Base-by-base conservation (phyloP, 192 early-diverging fungal genomes). In the Gonapodya sp. region DNA sequence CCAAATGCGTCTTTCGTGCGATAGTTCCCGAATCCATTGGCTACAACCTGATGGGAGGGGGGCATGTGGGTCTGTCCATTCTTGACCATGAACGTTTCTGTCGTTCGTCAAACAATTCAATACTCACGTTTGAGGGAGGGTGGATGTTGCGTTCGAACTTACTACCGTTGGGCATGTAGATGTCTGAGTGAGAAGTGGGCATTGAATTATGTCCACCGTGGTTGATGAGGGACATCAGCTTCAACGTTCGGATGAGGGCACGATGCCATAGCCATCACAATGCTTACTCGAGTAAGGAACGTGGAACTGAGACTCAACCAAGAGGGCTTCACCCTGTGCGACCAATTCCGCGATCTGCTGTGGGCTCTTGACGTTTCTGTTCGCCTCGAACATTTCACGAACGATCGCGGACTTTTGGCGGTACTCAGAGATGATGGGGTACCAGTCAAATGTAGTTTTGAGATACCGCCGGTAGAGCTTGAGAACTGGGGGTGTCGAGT, bases 401-500 rank as follows among this genome's bases (percentile, higher is more conserved):
- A 98, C 94, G 79, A 94, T 89, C 81, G 96, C 80, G 46, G 93
- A 90, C 86, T 94, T 94, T 80, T 93, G 90, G 37, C 96, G 92
- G 90, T 87, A 94, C 73, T 93, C 85, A 46, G 84, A 84, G 75
- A 93, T 91, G 84, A 93, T 91, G 83, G 94, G 94, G 86, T 94
- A 94, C 96, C 96, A 98, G 87, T 97, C 95, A 74, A 90, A 86
- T 18, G 93, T 89, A 35, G 92, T 89, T 83, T 92, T 90, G 73
- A 98, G 92, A 18, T 94, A 92, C 73, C 92, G 89, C 84, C 89
- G 91, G 91, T 96, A 98, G 73, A 98, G 88, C 35, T 92, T 92
- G 80, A 77, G 31, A 16, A 77, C 75, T 64, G 46, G 24, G 8
- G 46, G n/a, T n/a, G n/a, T n/a, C n/a, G n/a, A n/a, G n/a, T n/a